These are phyloP conservation scores for Endothia cerciana DNA, from an alignment of 2,329 filamentous ascomycete species.

Conservation along the genomic window DNA sequence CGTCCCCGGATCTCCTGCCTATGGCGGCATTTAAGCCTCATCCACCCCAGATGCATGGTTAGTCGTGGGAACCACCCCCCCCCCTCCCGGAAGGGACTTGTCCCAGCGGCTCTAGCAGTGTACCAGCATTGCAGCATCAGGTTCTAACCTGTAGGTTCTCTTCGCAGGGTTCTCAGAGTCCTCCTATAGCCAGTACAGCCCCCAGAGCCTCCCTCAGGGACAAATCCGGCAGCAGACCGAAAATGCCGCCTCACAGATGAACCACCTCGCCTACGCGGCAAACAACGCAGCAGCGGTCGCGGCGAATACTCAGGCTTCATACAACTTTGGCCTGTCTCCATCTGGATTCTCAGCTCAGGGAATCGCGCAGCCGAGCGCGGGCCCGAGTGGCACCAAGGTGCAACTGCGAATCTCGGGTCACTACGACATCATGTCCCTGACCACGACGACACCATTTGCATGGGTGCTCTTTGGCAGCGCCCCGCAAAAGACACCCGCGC, in stretches of 20 bases:
- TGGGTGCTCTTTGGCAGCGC: slow-evolving; percentile 72
- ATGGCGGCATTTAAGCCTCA: slow-evolving; percentile 86
- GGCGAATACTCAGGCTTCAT: slow-evolving; percentile 48
- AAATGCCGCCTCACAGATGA: slow-evolving; percentile 55
- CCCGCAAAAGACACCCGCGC: slow-evolving; percentile 67
- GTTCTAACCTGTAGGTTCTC: background rate
- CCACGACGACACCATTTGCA: slow-evolving; percentile 59
- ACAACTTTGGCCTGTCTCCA: slow-evolving; percentile 59
- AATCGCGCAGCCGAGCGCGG: slow-evolving; percentile 67
- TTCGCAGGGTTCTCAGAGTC: slow-evolving; percentile 46
- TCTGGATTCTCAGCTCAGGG: slow-evolving; percentile 62
- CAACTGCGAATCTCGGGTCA: slow-evolving; percentile 74
- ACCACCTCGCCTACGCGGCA: slow-evolving; percentile 60
- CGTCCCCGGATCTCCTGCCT: slow-evolving; percentile 64
- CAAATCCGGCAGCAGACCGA: slow-evolving; percentile 46
- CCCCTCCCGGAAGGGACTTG: slow-evolving; percentile 1
- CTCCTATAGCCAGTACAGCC: slow-evolving; percentile 56
- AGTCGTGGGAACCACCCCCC: no score
- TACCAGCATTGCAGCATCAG: background rate
- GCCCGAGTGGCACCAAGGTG: slow-evolving; percentile 71
- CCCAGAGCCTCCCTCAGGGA: slow-evolving; percentile 44
- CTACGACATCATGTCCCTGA: slow-evolving; percentile 69
- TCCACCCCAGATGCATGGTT: slow-evolving; percentile 80
- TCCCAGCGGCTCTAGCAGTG: background rate
- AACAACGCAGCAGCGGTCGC: slow-evolving; percentile 59